Percentiles rank a stretch among this genome's conserved stretches.
phyloP scores from a whole-genome alignment of 495 filamentous ascomycete species.

The Talaromyces adpressus region DNA sequence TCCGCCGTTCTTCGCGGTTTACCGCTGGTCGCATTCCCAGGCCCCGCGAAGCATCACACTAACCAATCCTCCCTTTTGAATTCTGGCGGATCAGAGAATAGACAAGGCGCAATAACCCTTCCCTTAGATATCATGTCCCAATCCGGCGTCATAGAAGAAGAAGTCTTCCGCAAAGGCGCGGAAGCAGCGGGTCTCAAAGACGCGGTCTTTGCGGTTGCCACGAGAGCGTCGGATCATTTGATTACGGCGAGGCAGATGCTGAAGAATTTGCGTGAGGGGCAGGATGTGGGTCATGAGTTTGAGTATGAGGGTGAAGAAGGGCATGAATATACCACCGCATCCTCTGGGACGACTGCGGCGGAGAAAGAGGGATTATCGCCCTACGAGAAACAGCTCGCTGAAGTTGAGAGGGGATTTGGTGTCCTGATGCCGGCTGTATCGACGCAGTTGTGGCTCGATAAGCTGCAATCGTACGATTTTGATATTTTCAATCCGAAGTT shows the following conservation, averaged over 20 bases:
- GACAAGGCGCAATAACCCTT: slow-evolving; percentile 64
- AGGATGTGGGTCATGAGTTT: slow-evolving; percentile 73
- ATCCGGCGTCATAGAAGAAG: slow-evolving; percentile 72
- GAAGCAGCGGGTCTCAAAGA: slow-evolving; percentile 73
- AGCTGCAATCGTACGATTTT: slow-evolving; percentile 73
- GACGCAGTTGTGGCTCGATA: slow-evolving; percentile 69
- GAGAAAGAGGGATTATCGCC: slow-evolving; percentile 20
- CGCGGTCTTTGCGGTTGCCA: slow-evolving; percentile 87
- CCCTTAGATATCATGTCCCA: slow-evolving; percentile 89
- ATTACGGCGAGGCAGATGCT: slow-evolving; percentile 93
- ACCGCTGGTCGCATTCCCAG: slow-evolving; percentile 74
- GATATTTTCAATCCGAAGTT: slow-evolving; percentile 65
- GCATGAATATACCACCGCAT: slow-evolving; percentile 55
- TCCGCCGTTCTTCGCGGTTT: slow-evolving; percentile 74
- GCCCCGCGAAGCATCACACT: slow-evolving; percentile 48
- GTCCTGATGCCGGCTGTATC: slow-evolving; percentile 75
- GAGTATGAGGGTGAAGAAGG: slow-evolving; percentile 78
- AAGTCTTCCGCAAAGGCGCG: slow-evolving; percentile 73
- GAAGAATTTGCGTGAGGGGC: slow-evolving; percentile 62
- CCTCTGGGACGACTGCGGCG: slow-evolving; percentile 4
- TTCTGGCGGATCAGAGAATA: slow-evolving; percentile 26
- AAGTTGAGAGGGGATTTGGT: slow-evolving; percentile 64
- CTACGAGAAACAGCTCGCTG: slow-evolving; percentile 36
- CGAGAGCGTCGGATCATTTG: slow-evolving; percentile 87
- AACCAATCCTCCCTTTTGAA: slow-evolving; percentile 25